Evolutionary conservation across 2,329 filamentous ascomycete species (phyloP).

Genomic region (Cylindrodendrum hubeiense): DNA sequence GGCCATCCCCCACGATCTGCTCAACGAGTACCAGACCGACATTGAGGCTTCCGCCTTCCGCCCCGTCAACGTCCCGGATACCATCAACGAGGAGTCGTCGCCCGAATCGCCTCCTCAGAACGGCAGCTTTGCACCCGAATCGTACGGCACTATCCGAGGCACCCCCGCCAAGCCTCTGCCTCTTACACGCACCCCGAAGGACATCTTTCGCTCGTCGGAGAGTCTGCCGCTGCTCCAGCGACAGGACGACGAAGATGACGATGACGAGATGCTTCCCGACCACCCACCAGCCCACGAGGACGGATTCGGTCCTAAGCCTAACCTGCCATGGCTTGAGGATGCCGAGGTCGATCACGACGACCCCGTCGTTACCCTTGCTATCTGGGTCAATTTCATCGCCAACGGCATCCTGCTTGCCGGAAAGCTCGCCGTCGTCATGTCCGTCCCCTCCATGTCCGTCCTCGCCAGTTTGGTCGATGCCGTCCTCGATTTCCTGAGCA

Average conservation of each 20-base stretch:
- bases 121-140: slow-evolving; percentile 36
- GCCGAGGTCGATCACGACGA: slow-evolving; percentile 78
- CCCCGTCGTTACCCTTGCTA: slow-evolving; percentile 85
- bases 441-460: slow-evolving; percentile 85
- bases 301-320: slow-evolving; percentile 58
- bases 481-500: slow-evolving; percentile 83
- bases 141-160: slow-evolving; percentile 47
- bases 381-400: slow-evolving; percentile 86
- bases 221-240: slow-evolving; percentile 72
- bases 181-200: slow-evolving; percentile 84
- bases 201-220: slow-evolving; percentile 84
- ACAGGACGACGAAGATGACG: slow-evolving; percentile 59
- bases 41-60: slow-evolving; percentile 67
- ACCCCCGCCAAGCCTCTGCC: slow-evolving; percentile 56
- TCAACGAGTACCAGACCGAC: slow-evolving; percentile 85
- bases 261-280: slow-evolving; percentile 45
- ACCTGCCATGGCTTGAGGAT: slow-evolving; percentile 80
- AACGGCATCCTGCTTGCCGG: slow-evolving; percentile 81
- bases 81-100: slow-evolving; percentile 77
- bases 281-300: slow-evolving; percentile 41
- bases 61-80: slow-evolving; percentile 73
- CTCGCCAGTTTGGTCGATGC: slow-evolving; percentile 85
- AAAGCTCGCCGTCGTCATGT: slow-evolving; percentile 81
- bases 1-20: slow-evolving; percentile 88
- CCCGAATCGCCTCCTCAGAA: slow-evolving; percentile 47